These are phyloP conservation scores for Citrus mangshanensis DNA, from an alignment of 345 rosid genomes.

Conservation along the genomic window DNA sequence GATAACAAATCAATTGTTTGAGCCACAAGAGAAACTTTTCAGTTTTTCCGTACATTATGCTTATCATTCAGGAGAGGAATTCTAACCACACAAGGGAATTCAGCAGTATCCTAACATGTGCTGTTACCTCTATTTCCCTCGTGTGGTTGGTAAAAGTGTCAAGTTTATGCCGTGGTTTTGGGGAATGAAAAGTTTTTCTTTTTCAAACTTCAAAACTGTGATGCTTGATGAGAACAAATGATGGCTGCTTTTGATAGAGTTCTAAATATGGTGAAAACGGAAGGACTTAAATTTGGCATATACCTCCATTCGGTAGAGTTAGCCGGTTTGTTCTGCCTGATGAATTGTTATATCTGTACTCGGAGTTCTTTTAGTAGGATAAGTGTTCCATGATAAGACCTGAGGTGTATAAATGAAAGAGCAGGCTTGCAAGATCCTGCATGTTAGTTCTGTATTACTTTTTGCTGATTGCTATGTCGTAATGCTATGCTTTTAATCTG, in stretches of 20 bases:
- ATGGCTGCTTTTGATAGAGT: background rate
- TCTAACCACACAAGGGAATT: too few relatives aligned
- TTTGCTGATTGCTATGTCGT: background rate
- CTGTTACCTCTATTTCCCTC: too few relatives aligned
- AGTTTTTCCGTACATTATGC: too few relatives aligned
- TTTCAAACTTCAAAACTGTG: too few relatives aligned
- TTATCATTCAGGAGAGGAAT: too few relatives aligned
- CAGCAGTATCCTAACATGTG: too few relatives aligned
- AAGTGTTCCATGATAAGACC: background rate
- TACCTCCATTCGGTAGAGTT: background rate
- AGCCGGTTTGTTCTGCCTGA: background rate
- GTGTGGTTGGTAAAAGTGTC: background rate
- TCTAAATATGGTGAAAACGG: background rate
- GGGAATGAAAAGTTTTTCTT: background rate
- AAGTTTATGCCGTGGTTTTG: background rate
- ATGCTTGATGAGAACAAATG: too few relatives aligned
- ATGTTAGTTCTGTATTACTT: background rate
- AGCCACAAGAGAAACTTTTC: too few relatives aligned
- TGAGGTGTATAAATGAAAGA: background rate
- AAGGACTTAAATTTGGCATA: background rate
- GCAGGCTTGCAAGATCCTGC: background rate
- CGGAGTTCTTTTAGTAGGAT: background rate
- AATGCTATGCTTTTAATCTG: background rate
- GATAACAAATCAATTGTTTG: too few relatives aligned
- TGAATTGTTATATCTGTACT: background rate